Base-by-base conservation (phyloP, 495 filamentous ascomycete genomes). In the Filosporella fistucella region DNA sequence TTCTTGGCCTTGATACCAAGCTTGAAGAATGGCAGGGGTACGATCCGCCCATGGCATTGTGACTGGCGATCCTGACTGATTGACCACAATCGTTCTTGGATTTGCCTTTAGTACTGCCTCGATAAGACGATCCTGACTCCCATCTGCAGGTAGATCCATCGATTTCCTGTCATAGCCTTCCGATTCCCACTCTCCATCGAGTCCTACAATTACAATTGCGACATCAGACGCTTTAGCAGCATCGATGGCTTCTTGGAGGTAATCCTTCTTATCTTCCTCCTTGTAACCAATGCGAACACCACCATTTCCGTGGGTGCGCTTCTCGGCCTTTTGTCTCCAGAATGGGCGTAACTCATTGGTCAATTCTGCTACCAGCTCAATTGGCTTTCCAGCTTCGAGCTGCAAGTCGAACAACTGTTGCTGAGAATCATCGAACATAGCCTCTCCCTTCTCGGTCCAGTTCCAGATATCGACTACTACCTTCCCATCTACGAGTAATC, bases 111-210 rank as follows among this genome's bases (percentile, higher is more conserved):
- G 68, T 2, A 93, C 80, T 12, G 77, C 78, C 35, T 77, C 71
- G 56, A 93, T 79, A 21, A 95, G 69, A 22, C 82, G 76, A 58
- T 95, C 86, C 59, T 84, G 86, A 57, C 78, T 81, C 1, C 83
- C 83, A 46, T 76, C 70, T 23, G 62, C 66, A 4, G 88, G 88
- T 9, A 94, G 74, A 53, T 89, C 82, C 87, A 93, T 91, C 43
- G 79, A 80, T 45, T 83, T 75, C n/a, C 88, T 77, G 62, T 94
- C 88, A 51, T 88, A 83, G 18, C 89, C 89, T 49, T 94, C 89
- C 14, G 84, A 88, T 61, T 94, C 89, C 89, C 89, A 94, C 60
- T 95, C 89, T 34, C 75, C 77, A 57, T 88, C 87, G 12, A 94
- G 71, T 2, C 89, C 89, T 17, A 88, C 85, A 55, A 89, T 80